A percentile compares a stretch with the other conserved stretches of the same genome.
phyloP scores from a whole-genome alignment of 495 filamentous ascomycete genomes.

The Massariosphaeria phaeospora region DNA sequence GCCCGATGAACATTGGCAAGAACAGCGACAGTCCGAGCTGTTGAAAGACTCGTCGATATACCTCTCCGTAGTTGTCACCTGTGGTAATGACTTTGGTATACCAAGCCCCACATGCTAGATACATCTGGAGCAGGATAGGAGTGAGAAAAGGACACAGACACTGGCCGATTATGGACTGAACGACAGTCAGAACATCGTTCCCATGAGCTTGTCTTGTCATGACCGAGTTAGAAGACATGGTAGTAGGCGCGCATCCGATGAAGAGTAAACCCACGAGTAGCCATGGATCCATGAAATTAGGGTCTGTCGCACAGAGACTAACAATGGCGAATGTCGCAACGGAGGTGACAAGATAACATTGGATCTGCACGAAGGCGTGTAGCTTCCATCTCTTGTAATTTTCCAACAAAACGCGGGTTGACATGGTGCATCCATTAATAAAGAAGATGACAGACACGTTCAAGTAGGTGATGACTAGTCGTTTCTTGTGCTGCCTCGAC shows the following conservation, averaged over 20 bases:
- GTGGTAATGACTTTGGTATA: constrained; percentile 39
- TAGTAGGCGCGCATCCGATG: constrained; percentile 40
- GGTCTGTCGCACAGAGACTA: constrained; percentile 38
- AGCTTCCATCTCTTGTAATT: constrained; percentile 42
- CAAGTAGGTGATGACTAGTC: constrained; percentile 40
- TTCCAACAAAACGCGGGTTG: constrained; percentile 37
- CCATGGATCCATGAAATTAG: constrained; percentile 39
- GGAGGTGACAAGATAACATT: constrained; percentile 43
- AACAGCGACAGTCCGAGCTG: constrained; percentile 45
- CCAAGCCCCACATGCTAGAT: constrained; percentile 39
- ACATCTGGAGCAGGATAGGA: constrained; percentile 42
- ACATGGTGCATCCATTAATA: constrained; percentile 43
- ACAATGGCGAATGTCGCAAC: constrained; percentile 41
- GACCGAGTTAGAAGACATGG: constrained; percentile 43
- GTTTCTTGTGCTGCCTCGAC: constrained; percentile 38
- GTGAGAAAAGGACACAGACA: constrained; percentile 44
- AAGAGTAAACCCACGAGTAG: constrained; percentile 45
- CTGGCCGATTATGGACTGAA: constrained; percentile 45
- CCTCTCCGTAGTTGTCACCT: constrained; percentile 31
- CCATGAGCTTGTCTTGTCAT: constrained; percentile 46
- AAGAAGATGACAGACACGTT: constrained; percentile 43
- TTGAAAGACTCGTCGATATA: constrained; percentile 42
- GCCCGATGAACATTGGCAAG: constrained; percentile 41
- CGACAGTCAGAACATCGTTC: constrained; percentile 42
- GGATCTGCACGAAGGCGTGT: constrained; percentile 42